Conservation (phyloP, 2,329 filamentous ascomycete genomes). For the Talaromyces marneffei region DNA sequence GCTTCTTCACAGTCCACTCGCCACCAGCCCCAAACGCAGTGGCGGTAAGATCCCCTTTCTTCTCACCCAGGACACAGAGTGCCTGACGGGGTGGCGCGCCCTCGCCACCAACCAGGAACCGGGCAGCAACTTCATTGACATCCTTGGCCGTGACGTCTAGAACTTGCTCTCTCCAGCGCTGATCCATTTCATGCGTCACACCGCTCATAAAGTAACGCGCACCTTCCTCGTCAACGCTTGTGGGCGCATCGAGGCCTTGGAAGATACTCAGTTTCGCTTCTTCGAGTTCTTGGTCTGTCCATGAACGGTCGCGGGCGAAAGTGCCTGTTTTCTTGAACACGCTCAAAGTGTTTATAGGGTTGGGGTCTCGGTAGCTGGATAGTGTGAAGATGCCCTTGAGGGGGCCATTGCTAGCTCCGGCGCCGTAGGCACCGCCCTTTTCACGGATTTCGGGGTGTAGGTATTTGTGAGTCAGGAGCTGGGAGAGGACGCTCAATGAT, state of each 20-base stretch:
- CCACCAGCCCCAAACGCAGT: constrained; percentile 47
- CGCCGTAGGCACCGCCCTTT: constrained; percentile 94
- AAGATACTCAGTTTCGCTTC: constrained; percentile 96
- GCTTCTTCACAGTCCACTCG: constrained; percentile 69
- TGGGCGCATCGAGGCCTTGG: constrained; percentile 82
- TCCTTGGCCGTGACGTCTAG: constrained; percentile 79
- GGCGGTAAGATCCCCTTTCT: constrained; percentile 56
- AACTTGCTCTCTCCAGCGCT: constrained; percentile 73
- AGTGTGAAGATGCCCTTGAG: constrained; percentile 85
- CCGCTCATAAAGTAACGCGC: constrained; percentile 80
- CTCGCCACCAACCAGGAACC: constrained; percentile 62
- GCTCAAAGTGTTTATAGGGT: constrained; percentile 78
- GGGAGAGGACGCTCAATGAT: constrained; percentile 78
- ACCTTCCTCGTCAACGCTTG: constrained; percentile 80
- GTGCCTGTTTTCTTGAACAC: constrained; percentile 77
- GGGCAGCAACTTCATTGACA: constrained; percentile 73
- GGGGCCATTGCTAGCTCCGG: constrained; percentile 74
- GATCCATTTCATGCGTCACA: constrained; percentile 82
- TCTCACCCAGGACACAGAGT: constrained; percentile 72
- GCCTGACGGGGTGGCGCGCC: constrained; percentile 49
- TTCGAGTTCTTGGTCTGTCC: constrained; percentile 80
- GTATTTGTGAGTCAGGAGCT: constrained; percentile 92
- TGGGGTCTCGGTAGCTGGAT: constrained; percentile 95
- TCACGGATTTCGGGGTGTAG: constrained; percentile 96
- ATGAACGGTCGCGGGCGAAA: constrained; percentile 76